A percentile compares a stretch with the other conserved stretches of the same genome.
These are phyloP conservation scores for Coemansia sp. DNA, from an alignment of 192 early-diverging fungal species.

Conservation along the genomic window DNA sequence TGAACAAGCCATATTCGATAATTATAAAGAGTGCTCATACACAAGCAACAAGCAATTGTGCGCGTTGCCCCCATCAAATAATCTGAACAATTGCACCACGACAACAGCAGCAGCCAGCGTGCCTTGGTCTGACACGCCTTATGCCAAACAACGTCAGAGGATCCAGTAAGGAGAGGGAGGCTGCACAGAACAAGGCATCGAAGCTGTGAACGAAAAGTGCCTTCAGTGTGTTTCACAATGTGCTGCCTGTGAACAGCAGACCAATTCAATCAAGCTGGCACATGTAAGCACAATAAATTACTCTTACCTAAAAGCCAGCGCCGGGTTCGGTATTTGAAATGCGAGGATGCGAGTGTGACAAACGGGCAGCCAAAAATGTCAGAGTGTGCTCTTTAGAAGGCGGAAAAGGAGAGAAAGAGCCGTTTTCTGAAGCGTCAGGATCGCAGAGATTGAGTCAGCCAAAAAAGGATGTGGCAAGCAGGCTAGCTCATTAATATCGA, in stretches of 20 bases:
- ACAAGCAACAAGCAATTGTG: slow-evolving; percentile 6
- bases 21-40: not conserved
- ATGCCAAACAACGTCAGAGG: not conserved
- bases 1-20: not conserved
- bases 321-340: not conserved
- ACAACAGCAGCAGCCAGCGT: not conserved
- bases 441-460: slow-evolving; percentile 6
- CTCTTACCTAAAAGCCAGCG: slow-evolving; percentile 1
- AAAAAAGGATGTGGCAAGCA: not conserved
- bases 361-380: not conserved
- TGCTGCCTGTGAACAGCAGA: slow-evolving; percentile 1
- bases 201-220: not conserved
- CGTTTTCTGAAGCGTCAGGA: not conserved
- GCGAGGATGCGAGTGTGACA: not conserved
- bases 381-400: not conserved
- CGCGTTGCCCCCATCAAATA: not conserved
- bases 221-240: not conserved
- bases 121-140: not conserved
- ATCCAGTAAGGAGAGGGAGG: not conserved
- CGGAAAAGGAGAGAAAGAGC: not conserved
- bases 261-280: not conserved
- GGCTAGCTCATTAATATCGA: slow-evolving; percentile 7
- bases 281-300: not conserved
- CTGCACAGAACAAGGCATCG: not conserved
- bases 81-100: not conserved